Percentiles rank a stretch among this genome's conserved stretches.
Evolutionary conservation across 1,284 basidiomycete genomes (phyloP).

Genomic region (Ganoderma boninense): DNA sequence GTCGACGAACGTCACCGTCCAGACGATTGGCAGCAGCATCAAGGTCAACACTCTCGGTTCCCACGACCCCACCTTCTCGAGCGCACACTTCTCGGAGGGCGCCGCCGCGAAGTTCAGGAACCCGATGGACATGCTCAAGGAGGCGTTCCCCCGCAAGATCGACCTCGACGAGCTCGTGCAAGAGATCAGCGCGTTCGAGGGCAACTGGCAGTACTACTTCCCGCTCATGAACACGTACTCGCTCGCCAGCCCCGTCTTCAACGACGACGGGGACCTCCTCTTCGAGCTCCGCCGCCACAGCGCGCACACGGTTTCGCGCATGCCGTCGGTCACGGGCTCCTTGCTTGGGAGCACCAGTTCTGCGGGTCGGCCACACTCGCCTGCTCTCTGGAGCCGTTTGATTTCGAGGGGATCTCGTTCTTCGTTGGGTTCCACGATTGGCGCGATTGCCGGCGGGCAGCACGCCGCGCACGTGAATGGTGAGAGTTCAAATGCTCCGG

Average conservation of each 20-base stretch:
- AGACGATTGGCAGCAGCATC: slow-evolving; percentile 30
- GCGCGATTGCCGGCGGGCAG: background rate
- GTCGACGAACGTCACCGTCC: slow-evolving; percentile 32
- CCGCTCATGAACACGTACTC: slow-evolving; percentile 37
- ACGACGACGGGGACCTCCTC: slow-evolving; percentile 41
- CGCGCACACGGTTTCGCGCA: slow-evolving; percentile 4
- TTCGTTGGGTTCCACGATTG: background rate
- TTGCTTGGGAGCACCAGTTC: background rate
- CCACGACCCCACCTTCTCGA: slow-evolving; percentile 26
- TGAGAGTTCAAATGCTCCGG: background rate
- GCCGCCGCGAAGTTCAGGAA: slow-evolving; percentile 18
- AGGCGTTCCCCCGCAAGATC: slow-evolving; percentile 31
- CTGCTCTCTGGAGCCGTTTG: background rate
- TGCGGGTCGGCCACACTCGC: background rate
- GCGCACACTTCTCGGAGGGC: slow-evolving; percentile 22
- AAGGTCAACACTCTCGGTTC: slow-evolving; percentile 31
- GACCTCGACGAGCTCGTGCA: slow-evolving; percentile 36
- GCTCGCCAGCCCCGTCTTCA: slow-evolving; percentile 44
- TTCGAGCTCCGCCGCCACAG: slow-evolving; percentile 40
- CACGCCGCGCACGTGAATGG: background rate
- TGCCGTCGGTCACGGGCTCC: slow-evolving; percentile 1
- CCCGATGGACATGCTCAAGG: slow-evolving; percentile 27
- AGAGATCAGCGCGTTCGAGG: slow-evolving; percentile 42
- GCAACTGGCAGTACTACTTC: slow-evolving; percentile 41
- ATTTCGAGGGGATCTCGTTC: background rate